Evolutionary conservation across 768 basidiomycete genomes (phyloP).

Genomic region (Pleurotus pulmonarius): DNA sequence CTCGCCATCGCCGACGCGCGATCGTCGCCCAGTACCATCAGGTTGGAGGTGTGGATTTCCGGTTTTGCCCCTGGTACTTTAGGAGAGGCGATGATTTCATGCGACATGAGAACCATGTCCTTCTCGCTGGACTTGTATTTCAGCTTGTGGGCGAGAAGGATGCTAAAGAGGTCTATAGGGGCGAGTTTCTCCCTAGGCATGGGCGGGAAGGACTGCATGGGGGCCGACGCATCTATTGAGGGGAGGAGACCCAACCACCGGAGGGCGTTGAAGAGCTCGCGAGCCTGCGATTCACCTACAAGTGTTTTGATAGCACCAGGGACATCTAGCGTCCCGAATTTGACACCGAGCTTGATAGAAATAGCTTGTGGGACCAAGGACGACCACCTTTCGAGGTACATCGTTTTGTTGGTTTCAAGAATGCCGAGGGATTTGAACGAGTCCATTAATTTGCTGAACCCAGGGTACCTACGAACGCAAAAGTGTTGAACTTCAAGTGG

Average conservation of each 20-base stretch:
- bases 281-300: slow-evolving; percentile 18
- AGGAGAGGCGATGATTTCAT: slow-evolving; percentile 63
- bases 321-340: not conserved
- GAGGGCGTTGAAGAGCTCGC: slow-evolving; percentile 35
- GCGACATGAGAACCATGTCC: slow-evolving; percentile 84
- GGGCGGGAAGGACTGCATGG: slow-evolving; percentile 28
- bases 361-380: slow-evolving; percentile 27
- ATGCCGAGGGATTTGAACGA: slow-evolving; percentile 70
- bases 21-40: slow-evolving; percentile 56
- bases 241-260: slow-evolving; percentile 42
- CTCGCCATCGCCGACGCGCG: slow-evolving; percentile 82
- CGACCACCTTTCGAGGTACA: slow-evolving; percentile 38
- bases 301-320: slow-evolving; percentile 8
- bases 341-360: slow-evolving; percentile 13
- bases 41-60: slow-evolving; percentile 62
- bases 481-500: not conserved
- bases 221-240: slow-evolving; percentile 10
- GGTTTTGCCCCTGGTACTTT: slow-evolving; percentile 19
- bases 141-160: slow-evolving; percentile 67
- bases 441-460: slow-evolving; percentile 72
- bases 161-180: slow-evolving; percentile 74
- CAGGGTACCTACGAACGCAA: slow-evolving; percentile 63
- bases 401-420: slow-evolving; percentile 38
- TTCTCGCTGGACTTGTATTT: slow-evolving; percentile 67
- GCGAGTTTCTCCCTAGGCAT: slow-evolving; percentile 38